These are phyloP conservation scores for Lachnellula occidentalis DNA, from an alignment of 2,329 filamentous ascomycete genomes.

Conservation along the genomic window DNA sequence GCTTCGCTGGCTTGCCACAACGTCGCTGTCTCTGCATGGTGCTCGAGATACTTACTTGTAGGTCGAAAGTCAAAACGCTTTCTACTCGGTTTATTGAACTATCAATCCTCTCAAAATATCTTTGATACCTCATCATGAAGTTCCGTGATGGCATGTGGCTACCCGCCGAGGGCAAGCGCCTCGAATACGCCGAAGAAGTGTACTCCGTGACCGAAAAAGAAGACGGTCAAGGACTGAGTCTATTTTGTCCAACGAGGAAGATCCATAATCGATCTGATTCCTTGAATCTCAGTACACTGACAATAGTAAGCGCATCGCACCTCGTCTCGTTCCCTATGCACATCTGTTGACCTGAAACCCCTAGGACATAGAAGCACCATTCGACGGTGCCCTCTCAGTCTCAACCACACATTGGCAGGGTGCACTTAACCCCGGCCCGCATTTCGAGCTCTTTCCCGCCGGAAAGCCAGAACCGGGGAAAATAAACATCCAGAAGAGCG, in stretches of 20 bases:
- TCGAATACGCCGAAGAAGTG: conserved; percentile 63
- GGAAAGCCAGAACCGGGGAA: conserved; percentile 41
- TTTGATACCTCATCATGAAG: conserved; percentile 41
- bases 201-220: conserved; percentile 41
- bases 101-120: neutral
- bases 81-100: neutral
- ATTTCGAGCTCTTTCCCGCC: conserved; percentile 53
- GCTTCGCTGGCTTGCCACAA: neutral
- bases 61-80: too few relatives aligned
- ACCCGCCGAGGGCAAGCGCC: conserved; percentile 51
- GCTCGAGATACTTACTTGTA: neutral
- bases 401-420: conserved; percentile 55
- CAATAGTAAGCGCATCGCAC: conserved; percentile 35
- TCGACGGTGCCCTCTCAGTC: conserved; percentile 54
- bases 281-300: conserved; percentile 50
- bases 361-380: conserved; percentile 51
- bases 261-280: conserved; percentile 50
- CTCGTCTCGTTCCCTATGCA: conserved; percentile 1
- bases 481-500: conserved; percentile 36
- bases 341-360: conserved; percentile 15
- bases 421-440: conserved; percentile 44
- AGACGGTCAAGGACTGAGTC: conserved; percentile 43
- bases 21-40: neutral
- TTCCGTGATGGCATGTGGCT: conserved; percentile 66
- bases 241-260: conserved; percentile 53